Conservation (phyloP, 2,329 filamentous ascomycete species). For the Pseudogymnoascus sp. region DNA sequence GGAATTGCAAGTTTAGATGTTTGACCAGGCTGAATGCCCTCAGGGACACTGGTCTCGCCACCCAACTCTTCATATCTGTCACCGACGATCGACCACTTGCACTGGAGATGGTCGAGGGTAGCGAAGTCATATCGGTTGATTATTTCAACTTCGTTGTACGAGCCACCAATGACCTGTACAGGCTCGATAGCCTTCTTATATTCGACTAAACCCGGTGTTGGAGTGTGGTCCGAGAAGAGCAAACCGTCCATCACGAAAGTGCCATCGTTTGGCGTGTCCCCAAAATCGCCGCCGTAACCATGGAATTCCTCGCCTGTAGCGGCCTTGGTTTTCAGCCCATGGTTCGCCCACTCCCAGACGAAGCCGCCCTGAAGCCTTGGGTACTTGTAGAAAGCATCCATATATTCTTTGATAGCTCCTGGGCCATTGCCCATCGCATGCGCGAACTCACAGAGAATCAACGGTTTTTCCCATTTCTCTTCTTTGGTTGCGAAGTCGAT, state of each 20-base stretch:
- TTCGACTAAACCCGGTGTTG: slow-evolving; percentile 35
- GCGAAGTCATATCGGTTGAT: slow-evolving; percentile 46
- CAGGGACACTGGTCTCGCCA: slow-evolving; percentile 16
- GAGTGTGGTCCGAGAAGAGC: slow-evolving; percentile 33
- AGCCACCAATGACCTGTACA: slow-evolving; percentile 26
- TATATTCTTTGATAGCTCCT: slow-evolving; percentile 58
- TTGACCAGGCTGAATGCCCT: slow-evolving; percentile 31
- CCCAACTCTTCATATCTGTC: slow-evolving; percentile 31
- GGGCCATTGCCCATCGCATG: slow-evolving; percentile 67
- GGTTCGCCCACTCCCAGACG: slow-evolving; percentile 41
- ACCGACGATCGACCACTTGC: slow-evolving; percentile 37
- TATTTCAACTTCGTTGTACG: slow-evolving; percentile 21
- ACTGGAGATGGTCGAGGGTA: slow-evolving; percentile 42
- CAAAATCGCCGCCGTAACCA: slow-evolving; percentile 39
- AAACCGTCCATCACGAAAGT: slow-evolving; percentile 39
- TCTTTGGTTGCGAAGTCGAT: slow-evolving; percentile 8
- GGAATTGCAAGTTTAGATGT: slow-evolving; percentile 16
- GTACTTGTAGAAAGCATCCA: slow-evolving; percentile 47
- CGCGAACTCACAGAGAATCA: slow-evolving; percentile 48
- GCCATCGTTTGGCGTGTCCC: slow-evolving; percentile 36
- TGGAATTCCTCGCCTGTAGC: slow-evolving; percentile 32
- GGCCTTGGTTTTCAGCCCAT: slow-evolving; percentile 33
- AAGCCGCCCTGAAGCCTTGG: slow-evolving; percentile 46
- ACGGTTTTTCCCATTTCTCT: slow-evolving; percentile 36
- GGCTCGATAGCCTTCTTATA: slow-evolving; percentile 36